phyloP scores from a whole-genome alignment of 495 filamentous ascomycete genomes.

The Elaphomyces granulatus region DNA sequence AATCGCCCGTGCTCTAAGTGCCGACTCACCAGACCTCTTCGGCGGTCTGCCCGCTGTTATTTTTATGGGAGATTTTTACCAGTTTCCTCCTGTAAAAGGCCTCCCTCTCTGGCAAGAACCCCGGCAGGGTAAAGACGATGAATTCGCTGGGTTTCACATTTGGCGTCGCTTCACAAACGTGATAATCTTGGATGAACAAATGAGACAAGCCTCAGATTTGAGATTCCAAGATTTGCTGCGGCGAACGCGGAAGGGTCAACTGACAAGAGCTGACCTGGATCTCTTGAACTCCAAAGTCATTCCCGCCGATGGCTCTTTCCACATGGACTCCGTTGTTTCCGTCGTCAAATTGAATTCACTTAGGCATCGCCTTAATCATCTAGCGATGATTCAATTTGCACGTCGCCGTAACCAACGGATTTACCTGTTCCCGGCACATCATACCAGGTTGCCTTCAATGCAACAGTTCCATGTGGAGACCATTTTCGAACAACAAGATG shows the following conservation, averaged over 20 bases:
- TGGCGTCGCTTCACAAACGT: background rate
- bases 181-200: background rate
- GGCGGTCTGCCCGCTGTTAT: background rate
- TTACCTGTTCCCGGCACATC: background rate
- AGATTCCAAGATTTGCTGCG: background rate
- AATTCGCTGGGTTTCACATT: background rate
- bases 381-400: background rate
- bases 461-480: background rate
- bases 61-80: background rate
- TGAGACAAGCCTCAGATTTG: background rate
- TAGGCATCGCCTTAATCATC: background rate
- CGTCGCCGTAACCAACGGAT: background rate
- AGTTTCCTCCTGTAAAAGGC: background rate
- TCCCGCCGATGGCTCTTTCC: too few species aligned
- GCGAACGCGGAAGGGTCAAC: too few species aligned
- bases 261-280: too few species aligned
- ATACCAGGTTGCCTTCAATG: background rate
- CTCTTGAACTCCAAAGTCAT: too few species aligned
- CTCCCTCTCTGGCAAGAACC: background rate
- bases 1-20: background rate
- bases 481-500: background rate
- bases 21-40: background rate
- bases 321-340: too few species aligned
- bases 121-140: background rate
- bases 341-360: background rate